phyloP scores from a whole-genome alignment of 495 filamentous ascomycete species.

The Neurospora hispaniola region DNA sequence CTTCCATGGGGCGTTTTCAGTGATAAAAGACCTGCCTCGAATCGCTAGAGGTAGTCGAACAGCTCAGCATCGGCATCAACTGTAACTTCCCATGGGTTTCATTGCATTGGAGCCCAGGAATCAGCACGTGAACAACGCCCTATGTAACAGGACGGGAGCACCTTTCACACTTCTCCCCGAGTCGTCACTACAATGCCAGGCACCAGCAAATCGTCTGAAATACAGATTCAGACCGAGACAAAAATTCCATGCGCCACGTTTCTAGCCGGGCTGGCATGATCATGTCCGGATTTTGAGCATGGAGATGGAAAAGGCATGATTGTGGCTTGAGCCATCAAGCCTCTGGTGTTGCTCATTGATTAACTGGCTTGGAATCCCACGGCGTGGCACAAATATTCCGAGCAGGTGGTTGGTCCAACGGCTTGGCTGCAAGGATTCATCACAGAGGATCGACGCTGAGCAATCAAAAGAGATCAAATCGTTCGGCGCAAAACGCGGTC shows the following conservation, averaged over 20 bases:
- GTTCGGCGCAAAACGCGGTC: slow-evolving; percentile 7
- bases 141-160: not conserved
- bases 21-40: not conserved
- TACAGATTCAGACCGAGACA: not conserved
- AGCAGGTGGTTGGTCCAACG: not conserved
- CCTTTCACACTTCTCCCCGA: too few species aligned
- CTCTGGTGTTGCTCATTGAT: not conserved
- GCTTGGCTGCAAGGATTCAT: slow-evolving; percentile 8
- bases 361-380: not conserved
- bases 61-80: not conserved
- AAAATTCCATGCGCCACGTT: not conserved
- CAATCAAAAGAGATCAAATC: slow-evolving; percentile 13
- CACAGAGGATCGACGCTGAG: slow-evolving; percentile 5
- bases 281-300: not conserved
- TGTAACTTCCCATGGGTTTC: not conserved
- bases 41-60: not conserved
- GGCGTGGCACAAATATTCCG: not conserved
- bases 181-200: not conserved
- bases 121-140: not conserved
- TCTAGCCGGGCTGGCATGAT: not conserved
- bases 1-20: not conserved
- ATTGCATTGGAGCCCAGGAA: not conserved
- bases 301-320: not conserved
- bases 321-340: not conserved
- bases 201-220: not conserved